Conservation (phyloP, 2,329 filamentous ascomycete genomes). For the Venturia pyrina region DNA sequence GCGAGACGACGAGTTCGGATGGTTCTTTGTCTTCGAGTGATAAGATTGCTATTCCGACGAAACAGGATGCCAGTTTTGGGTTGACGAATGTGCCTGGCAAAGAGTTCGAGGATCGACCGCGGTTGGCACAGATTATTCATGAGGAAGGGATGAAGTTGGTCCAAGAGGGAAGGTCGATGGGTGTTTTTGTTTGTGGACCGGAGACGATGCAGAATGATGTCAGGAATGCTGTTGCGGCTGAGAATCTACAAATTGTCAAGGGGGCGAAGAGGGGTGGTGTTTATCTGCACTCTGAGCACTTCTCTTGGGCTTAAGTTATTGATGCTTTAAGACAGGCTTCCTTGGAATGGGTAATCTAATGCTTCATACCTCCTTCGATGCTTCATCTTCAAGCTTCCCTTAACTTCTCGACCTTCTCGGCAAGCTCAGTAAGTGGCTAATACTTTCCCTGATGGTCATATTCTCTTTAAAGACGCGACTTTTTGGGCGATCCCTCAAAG, state of each 20-base stretch:
- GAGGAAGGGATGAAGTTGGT: conserved; percentile 17
- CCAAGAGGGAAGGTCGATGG: conserved; percentile 17
- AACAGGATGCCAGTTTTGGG: background rate
- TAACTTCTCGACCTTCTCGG: background rate
- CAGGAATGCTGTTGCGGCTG: conserved; percentile 35
- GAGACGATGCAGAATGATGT: conserved; percentile 38
- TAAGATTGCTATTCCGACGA: conserved; percentile 15
- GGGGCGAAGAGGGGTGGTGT: conserved; percentile 25
- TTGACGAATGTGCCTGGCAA: conserved; percentile 15
- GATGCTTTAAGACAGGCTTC: background rate
- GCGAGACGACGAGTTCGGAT: conserved; percentile 1
- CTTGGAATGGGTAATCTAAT: background rate
- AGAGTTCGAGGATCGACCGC: conserved; percentile 24
- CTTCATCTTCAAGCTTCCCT: no score
- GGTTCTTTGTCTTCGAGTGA: conserved; percentile 19
- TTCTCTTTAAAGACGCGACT: background rate
- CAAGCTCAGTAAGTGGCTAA: background rate
- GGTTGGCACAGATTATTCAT: conserved; percentile 22
- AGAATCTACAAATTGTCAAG: conserved; percentile 29
- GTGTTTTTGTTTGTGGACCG: conserved; percentile 36
- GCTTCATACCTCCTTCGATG: background rate
- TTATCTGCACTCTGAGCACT: conserved; percentile 40
- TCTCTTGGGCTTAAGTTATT: conserved; percentile 28
- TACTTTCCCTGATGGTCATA: background rate
- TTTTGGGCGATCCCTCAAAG: background rate